Base-by-base conservation (phyloP, 768 basidiomycete genomes). In the Candolleomyces efflorescens region DNA sequence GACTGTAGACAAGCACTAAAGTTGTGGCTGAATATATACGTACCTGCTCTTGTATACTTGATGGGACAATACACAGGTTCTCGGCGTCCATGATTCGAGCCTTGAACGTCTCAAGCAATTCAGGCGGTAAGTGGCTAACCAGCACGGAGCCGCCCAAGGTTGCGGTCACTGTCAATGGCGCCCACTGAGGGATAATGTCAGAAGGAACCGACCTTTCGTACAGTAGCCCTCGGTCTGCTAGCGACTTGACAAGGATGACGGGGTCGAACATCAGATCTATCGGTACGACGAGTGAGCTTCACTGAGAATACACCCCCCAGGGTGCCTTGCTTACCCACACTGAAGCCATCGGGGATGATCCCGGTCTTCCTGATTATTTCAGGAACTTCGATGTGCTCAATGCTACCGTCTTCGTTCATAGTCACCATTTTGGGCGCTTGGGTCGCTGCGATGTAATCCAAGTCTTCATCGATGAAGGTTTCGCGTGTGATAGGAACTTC, bases 301-400 rank as follows among this genome's bases (percentile, higher is more conserved):
- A 48, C 5, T 13, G 2, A 48, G 24, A 15, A 12, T 7, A 17
- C 5, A 18, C 27, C 36, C 36, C 3, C 36, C 50, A 9, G 5
- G 26, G 24, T 11, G 3, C 18, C 11, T 9, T 13, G 32, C 55
- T 15, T n/a, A 56, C 55, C 55, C 13, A 56, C 55, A 20, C 26
- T 23, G 23, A 48, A 56, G 5, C 55, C 55, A 18, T 56, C 55
- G 12, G 55, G 55, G 3, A 56, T 38, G n/a, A 45, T 46, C 13
- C 55, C 55, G 17, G 22, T 47, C 55, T 47, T 23, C 27, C 32
- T 47, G 45, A 56, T 38, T 12, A 17, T 37, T 22, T 1, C 18
- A 7, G 55, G 55, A 9, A 56, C 55, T 9, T 20, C 18, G 26
- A 47, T 20, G n/a, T 9, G 26, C 27, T 32, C 18, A 9, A 22